These are phyloP conservation scores for Ogataea angusta DNA, from an alignment of 805 yeast genomes.

Conservation along the genomic window DNA sequence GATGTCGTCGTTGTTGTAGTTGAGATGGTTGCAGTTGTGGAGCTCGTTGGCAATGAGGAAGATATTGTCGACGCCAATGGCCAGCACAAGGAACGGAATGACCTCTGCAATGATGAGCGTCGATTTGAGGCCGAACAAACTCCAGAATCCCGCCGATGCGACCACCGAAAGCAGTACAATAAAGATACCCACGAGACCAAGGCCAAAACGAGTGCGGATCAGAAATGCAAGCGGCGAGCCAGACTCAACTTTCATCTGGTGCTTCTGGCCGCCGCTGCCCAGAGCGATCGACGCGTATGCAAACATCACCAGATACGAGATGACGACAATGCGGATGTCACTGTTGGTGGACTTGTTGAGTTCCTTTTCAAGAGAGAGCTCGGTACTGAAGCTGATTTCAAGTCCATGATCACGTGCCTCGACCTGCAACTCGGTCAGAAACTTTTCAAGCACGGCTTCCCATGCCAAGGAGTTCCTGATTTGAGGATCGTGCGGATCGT, in stretches of 20 bases:
- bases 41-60: constrained; percentile 82
- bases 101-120: constrained; percentile 95
- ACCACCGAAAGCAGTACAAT: constrained; percentile 79
- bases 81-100: constrained; percentile 87
- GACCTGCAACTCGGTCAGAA: constrained; percentile 41
- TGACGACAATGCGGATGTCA: constrained; percentile 63
- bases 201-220: constrained; percentile 58
- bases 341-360: constrained; percentile 77
- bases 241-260: constrained; percentile 7
- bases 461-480: constrained; percentile 47
- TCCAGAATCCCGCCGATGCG: constrained; percentile 79
- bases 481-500: constrained; percentile 39
- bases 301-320: constrained; percentile 85
- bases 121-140: constrained; percentile 73
- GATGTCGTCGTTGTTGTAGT: constrained; percentile 38
- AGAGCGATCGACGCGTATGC: constrained; percentile 81
- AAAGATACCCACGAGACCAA: constrained; percentile 81
- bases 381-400: constrained; percentile 72
- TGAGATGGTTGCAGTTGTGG: constrained; percentile 46
- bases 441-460: constrained; percentile 67
- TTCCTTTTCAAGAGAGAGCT: constrained; percentile 80
- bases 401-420: constrained; percentile 54
- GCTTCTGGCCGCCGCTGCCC: constrained; percentile 41
- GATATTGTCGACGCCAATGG: constrained; percentile 95
- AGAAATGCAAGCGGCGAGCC: constrained; percentile 22